Conservation (phyloP, 1,284 basidiomycete species). For the Boletus hoseneyae region DNA sequence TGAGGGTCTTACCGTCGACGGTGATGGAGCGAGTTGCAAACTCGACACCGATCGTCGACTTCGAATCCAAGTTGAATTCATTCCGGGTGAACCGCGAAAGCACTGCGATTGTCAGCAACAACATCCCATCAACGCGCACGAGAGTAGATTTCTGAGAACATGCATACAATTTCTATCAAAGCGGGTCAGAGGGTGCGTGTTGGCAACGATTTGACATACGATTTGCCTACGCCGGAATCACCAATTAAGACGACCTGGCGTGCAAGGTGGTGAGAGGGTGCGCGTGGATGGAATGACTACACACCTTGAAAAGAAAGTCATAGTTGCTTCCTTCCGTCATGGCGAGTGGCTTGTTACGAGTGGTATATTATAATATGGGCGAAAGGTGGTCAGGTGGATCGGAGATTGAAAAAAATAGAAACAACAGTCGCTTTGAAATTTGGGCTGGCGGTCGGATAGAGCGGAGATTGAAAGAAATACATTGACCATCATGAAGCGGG, state of each 20-base stretch:
- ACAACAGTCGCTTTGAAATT: neutral
- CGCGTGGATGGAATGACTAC: slow-evolving; percentile 13
- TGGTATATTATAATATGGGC: slow-evolving; percentile 14
- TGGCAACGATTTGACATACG: slow-evolving; percentile 46
- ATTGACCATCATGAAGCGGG: slow-evolving; percentile 40
- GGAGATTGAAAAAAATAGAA: slow-evolving; percentile 24
- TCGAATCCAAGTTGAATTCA: slow-evolving; percentile 98
- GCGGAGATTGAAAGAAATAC: slow-evolving; percentile 26
- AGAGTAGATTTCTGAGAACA: neutral
- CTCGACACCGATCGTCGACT: slow-evolving; percentile 99
- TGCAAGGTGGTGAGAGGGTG: neutral
- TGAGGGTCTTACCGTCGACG: slow-evolving; percentile 95
- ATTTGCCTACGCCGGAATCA: slow-evolving; percentile 99
- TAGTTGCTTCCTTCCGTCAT: slow-evolving; percentile 93
- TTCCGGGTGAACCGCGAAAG: slow-evolving; percentile 97
- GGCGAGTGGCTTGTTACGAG: slow-evolving; percentile 8
- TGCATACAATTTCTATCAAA: slow-evolving; percentile 26
- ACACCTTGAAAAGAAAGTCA: slow-evolving; percentile 94
- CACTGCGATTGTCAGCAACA: slow-evolving; percentile 41
- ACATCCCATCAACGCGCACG: no score
- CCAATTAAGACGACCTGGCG: slow-evolving; percentile 93
- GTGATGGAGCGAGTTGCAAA: slow-evolving; percentile 96
- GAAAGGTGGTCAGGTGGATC: slow-evolving; percentile 6
- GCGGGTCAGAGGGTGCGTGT: neutral
- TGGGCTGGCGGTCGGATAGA: neutral